Base-by-base conservation (phyloP, 2,329 filamentous ascomycete genomes). In the Bretziella fagacearum region DNA sequence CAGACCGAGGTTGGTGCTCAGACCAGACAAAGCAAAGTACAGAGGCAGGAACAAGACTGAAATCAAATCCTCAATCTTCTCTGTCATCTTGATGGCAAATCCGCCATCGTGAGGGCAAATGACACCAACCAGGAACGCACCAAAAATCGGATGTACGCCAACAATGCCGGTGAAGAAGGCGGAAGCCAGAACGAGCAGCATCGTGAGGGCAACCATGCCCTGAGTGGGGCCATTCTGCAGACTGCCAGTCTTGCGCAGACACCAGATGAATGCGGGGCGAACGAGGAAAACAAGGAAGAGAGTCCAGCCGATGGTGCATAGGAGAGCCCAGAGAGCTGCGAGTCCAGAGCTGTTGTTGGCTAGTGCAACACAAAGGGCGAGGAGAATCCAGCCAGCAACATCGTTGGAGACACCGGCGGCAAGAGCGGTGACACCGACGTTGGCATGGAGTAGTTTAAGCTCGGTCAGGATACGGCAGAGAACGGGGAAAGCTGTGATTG, bases 341-440 rank as follows among this genome's bases (percentile, higher is more conserved):
- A 96, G 61, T 0, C 89, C 89, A 37, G 73, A 80, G 13, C 77
- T 78, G 25, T 87, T 85, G 58, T 96, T 96, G 56, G 94, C 87
- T 22, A 96, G 71, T 0, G 89, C 84, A 27, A 96, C 87, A 54
- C 89, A 95, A 23, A 96, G 78, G 0, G 89, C 89, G 20, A 96
- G 77, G 13, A 96, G 68, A 53, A 95, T 80, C 89, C 89, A 96
- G 49, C 63, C 63, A n/a, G 62, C 58, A 6, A 67, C 85, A 57
- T 96, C 89, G 59, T 96, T 95, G 1, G 84, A 85, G 11, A 95
- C 86, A 44, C 89, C 89, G 4, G 87, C 87, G 2, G 87, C 86
- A 6, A 95, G 70, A 1, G 87, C 83, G 30, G 93, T 93, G 29
- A 94, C 75, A 57, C 87, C 87, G 4, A 94, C 87, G 1, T 80